Conservation (phyloP, 345 rosid genomes). For the Lenwebbia sp. region DNA sequence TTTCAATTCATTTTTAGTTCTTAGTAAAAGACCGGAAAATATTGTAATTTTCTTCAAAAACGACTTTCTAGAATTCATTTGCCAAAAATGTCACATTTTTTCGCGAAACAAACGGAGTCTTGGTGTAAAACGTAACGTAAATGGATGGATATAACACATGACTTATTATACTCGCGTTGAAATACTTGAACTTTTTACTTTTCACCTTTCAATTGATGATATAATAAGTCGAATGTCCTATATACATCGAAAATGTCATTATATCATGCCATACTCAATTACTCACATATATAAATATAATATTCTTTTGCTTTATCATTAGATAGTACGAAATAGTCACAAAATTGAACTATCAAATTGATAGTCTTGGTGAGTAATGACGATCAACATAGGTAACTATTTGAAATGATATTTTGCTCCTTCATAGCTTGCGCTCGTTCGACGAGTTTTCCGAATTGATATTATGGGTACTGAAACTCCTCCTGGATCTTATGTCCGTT, state of each 20-base stretch:
- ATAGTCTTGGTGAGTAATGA: background rate
- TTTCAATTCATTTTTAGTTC: too few species aligned
- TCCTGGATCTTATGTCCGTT: too few species aligned
- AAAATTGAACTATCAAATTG: accelerated
- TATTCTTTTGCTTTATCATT: background rate
- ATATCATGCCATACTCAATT: background rate
- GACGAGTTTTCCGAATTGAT: too few species aligned
- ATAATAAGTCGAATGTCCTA: background rate
- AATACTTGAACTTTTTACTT: background rate
- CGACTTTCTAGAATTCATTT: too few species aligned
- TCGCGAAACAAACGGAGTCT: too few species aligned
- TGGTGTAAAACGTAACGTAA: too few species aligned
- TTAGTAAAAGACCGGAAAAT: too few species aligned
- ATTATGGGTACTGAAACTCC: too few species aligned
- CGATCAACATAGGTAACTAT: background rate
- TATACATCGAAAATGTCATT: accelerated
- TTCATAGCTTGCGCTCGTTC: background rate
- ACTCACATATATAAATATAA: background rate
- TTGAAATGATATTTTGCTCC: background rate
- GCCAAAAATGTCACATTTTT: too few species aligned
- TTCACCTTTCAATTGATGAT: background rate
- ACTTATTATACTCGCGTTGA: background rate
- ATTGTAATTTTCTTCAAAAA: too few species aligned
- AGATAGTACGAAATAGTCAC: background rate
- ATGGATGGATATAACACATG: too few species aligned